Conservation (phyloP, 495 filamentous ascomycete genomes). For the Astrothelium subdiscretum region DNA sequence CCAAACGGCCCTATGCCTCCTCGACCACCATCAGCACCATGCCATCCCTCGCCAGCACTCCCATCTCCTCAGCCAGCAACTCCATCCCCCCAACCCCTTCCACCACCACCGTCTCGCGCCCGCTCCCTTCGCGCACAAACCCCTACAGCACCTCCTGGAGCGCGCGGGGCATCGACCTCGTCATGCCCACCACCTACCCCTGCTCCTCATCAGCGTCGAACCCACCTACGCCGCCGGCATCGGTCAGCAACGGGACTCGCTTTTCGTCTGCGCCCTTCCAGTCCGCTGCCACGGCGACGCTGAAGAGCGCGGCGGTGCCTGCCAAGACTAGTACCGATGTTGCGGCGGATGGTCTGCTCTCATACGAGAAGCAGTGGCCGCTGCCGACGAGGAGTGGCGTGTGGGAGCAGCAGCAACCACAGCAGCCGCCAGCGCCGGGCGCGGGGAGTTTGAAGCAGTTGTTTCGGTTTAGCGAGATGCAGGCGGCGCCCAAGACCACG, state of each 20-base stretch:
- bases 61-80: slow-evolving; percentile 24
- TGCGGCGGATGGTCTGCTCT: slow-evolving; percentile 9
- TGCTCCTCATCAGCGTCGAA: not conserved
- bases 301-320: not conserved
- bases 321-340: not conserved
- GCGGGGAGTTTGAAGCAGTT: slow-evolving; percentile 23
- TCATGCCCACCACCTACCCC: slow-evolving; percentile 13
- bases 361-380: slow-evolving; percentile 15
- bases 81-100: slow-evolving; percentile 18
- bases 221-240: slow-evolving; percentile 11
- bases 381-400: no score
- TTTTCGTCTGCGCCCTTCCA: slow-evolving; percentile 8
- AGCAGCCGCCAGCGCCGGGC: not conserved
- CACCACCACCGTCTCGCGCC: slow-evolving; percentile 15
- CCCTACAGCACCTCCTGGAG: slow-evolving; percentile 20
- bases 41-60: slow-evolving; percentile 26
- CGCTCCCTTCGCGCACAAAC: slow-evolving; percentile 22
- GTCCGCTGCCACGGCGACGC: not conserved
- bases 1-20: slow-evolving; percentile 17
- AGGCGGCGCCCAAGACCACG: slow-evolving; percentile 11
- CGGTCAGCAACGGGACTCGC: slow-evolving; percentile 11
- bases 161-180: slow-evolving; percentile 23
- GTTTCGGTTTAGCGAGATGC: slow-evolving; percentile 15
- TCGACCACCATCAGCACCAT: slow-evolving; percentile 13
- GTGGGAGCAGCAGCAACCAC: no score